These are phyloP conservation scores for Closterium sp. DNA, from an alignment of 139 green algal genomes.

Conservation along the genomic window DNA sequence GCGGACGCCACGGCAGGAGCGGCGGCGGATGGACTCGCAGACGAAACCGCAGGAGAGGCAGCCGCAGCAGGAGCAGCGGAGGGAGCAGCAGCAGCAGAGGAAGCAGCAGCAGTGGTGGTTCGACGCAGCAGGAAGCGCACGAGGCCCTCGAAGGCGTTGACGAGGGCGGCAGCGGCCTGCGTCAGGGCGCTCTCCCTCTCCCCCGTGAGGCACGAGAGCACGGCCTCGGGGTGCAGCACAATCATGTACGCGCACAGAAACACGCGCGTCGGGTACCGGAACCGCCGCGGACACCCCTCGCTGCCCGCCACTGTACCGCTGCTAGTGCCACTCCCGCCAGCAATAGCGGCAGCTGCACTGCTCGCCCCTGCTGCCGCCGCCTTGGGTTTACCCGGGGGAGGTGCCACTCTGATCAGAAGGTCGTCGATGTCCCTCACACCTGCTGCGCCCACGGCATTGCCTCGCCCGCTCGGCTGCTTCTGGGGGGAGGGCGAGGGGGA, in stretches of 20 bases:
- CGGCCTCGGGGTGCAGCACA: constrained; percentile 68
- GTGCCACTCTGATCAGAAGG: not conserved
- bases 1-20: no score
- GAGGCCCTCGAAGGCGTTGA: constrained; percentile 69
- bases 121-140: constrained; percentile 45
- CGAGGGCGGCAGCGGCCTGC: constrained; percentile 56
- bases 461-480: not conserved
- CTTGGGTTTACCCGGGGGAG: not conserved
- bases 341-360: not conserved
- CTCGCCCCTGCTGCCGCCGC: not conserved
- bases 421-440: not conserved
- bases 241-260: constrained; percentile 90
- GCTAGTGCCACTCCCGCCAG: not conserved
- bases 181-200: constrained; percentile 63
- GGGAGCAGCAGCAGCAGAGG: not conserved
- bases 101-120: not conserved
- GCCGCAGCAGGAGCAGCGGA: no score
- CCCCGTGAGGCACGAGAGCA: constrained; percentile 58
- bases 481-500: not conserved
- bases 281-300: constrained; percentile 16
- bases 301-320: not conserved
- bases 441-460: not conserved
- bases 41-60: not conserved
- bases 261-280: constrained; percentile 78
- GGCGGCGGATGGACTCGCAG: not conserved